Conservation (phyloP, 2,329 filamentous ascomycete genomes). For the Fusarium sterilihyphosum region DNA sequence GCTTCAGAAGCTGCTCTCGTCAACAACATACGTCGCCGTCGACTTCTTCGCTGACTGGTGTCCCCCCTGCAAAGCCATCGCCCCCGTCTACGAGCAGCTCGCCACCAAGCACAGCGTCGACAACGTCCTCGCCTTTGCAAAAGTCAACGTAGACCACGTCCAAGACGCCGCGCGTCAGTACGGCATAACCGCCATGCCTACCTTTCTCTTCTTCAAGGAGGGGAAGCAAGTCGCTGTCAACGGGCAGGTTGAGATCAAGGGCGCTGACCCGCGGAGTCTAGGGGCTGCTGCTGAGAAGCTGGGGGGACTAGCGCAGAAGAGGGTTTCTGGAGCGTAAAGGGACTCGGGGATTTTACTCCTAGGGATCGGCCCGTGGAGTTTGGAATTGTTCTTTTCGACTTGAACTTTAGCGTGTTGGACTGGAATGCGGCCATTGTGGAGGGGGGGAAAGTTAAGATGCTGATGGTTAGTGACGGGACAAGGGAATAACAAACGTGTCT, state of each 20-base stretch:
- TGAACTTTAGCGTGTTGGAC: not conserved
- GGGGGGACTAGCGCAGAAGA: conserved; percentile 49
- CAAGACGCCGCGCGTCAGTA: conserved; percentile 79
- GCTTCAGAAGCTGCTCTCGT: conserved; percentile 51
- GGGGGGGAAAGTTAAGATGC: not conserved
- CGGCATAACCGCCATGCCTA: conserved; percentile 90
- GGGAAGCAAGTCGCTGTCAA: conserved; percentile 44
- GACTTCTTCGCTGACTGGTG: conserved; percentile 65
- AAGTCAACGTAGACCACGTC: conserved; percentile 90
- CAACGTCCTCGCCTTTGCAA: conserved; percentile 78
- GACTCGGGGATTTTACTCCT: not conserved
- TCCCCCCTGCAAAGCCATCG: conserved; percentile 59
- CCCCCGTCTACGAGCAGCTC: conserved; percentile 53
- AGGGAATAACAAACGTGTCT: not conserved
- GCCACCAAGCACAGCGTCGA: conserved; percentile 43
- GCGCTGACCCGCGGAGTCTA: conserved; percentile 47
- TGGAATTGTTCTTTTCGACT: not conserved
- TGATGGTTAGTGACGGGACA: not conserved
- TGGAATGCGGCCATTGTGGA: conserved; percentile 5
- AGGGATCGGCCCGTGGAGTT: not conserved
- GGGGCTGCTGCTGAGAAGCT: conserved; percentile 52
- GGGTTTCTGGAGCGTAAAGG: conserved; percentile 18
- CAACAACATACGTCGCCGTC: conserved; percentile 55
- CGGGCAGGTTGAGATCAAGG: conserved; percentile 48
- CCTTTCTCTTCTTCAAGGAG: conserved; percentile 87